Evolutionary conservation across 2,329 filamentous ascomycete genomes (phyloP).

Genomic region (Apiospora koreana): DNA sequence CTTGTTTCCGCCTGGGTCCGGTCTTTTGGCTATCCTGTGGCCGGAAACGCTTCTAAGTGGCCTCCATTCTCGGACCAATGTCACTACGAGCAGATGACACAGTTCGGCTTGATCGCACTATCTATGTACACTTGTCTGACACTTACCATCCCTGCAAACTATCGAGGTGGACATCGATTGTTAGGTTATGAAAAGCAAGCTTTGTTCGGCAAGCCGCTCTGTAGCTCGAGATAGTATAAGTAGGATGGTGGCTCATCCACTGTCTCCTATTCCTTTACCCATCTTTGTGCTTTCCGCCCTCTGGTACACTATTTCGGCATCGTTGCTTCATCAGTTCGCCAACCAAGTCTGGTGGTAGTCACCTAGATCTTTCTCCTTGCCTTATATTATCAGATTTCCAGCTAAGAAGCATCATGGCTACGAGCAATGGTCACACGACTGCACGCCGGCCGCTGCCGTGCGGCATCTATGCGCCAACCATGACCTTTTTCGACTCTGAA

Average conservation of each 20-base stretch:
- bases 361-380: background rate
- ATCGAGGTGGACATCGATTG: slow-evolving; percentile 3
- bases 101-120: background rate
- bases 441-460: slow-evolving; percentile 64
- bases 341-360: background rate
- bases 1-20: background rate
- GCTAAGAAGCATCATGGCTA: slow-evolving; percentile 34
- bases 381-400: background rate
- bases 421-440: slow-evolving; percentile 34
- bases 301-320: background rate
- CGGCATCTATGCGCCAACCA: slow-evolving; percentile 62
- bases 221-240: background rate
- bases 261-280: background rate
- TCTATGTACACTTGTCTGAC: background rate
- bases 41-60: background rate
- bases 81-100: slow-evolving; percentile 21
- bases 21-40: background rate
- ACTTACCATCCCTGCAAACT: slow-evolving; percentile 9
- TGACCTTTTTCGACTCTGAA: slow-evolving; percentile 59
- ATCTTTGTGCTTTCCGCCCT: background rate
- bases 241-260: background rate
- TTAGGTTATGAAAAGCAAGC: slow-evolving; percentile 12
- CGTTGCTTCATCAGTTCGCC: background rate
- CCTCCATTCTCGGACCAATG: slow-evolving; percentile 26
- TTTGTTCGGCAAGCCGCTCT: background rate